Evolutionary conservation across 306 rosid genomes (phyloP).

Genomic region (Sechiopsis laciniata): DNA sequence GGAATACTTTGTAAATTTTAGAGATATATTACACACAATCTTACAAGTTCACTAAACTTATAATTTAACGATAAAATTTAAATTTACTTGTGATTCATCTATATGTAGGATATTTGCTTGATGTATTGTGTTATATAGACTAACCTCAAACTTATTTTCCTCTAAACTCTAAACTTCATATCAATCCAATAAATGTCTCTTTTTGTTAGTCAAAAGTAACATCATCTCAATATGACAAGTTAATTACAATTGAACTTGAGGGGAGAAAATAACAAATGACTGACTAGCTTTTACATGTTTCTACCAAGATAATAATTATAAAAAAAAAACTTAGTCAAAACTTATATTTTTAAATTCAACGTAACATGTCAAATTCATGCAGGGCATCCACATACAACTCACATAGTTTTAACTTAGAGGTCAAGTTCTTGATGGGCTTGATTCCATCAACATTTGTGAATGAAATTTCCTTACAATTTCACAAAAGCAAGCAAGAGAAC

Average conservation of each 20-base stretch:
- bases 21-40: too few species aligned
- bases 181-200: too few species aligned
- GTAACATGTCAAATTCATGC: neutral
- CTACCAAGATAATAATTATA: neutral
- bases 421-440: conserved; percentile 25
- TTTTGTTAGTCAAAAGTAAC: too few species aligned
- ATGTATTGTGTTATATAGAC: too few species aligned
- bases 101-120: too few species aligned
- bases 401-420: conserved; percentile 13
- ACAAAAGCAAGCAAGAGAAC: conserved; percentile 18
- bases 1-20: too few species aligned
- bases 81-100: too few species aligned
- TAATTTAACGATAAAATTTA: too few species aligned
- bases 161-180: too few species aligned
- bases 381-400: conserved; percentile 4
- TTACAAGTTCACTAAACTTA: too few species aligned
- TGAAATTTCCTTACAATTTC: conserved; percentile 51
- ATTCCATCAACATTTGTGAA: conserved; percentile 16
- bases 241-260: neutral
- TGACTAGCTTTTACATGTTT: neutral
- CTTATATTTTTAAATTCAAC: neutral
- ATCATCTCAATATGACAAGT: neutral
- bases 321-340: neutral
- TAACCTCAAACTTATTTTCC: too few species aligned
- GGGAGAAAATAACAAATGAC: neutral